A percentile compares a stretch with the other conserved stretches of the same genome.
Evolutionary conservation across 225 moss, liverwort and hornwort species (phyloP).

Genomic region (Asterella californica): DNA sequence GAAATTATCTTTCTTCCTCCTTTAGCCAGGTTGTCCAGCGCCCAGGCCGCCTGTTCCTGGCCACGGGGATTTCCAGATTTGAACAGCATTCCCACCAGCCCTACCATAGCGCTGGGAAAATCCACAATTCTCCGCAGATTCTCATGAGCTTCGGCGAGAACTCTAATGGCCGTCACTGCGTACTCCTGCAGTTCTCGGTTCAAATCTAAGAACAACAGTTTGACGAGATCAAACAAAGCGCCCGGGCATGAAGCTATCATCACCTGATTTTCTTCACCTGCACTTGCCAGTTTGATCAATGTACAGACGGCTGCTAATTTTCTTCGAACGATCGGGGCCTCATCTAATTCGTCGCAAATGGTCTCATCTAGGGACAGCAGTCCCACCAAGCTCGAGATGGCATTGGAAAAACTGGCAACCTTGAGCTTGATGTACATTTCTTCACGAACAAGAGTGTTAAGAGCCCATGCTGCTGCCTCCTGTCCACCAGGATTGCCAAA

Average conservation of each 20-base stretch:
- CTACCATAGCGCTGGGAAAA: not conserved
- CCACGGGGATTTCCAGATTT: constrained; percentile 18
- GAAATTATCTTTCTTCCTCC: not conserved
- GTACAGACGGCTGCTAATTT: not conserved
- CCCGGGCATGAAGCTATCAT: not conserved
- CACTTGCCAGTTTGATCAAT: not conserved
- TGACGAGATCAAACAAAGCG: not conserved
- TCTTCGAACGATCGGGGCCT: not conserved
- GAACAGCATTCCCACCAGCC: constrained; percentile 13
- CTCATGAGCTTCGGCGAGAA: constrained; percentile 19
- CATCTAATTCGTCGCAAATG: not conserved
- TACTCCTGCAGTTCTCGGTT: constrained; percentile 3
- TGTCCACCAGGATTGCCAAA: constrained; percentile 10
- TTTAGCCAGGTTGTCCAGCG: constrained; percentile 20
- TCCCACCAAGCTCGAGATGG: not conserved
- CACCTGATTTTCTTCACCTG: not conserved
- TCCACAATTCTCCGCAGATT: constrained; percentile 25
- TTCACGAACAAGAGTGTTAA: not conserved
- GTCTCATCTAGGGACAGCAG: not conserved
- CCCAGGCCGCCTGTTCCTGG: constrained; percentile 30
- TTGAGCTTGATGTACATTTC: constrained; percentile 3
- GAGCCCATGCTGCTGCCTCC: constrained; percentile 2
- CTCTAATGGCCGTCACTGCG: constrained; percentile 27
- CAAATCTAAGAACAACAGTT: not conserved
- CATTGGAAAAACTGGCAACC: not conserved